Conservation (phyloP, 495 filamentous ascomycete genomes). For the Rhizodiscina lignyota region DNA sequence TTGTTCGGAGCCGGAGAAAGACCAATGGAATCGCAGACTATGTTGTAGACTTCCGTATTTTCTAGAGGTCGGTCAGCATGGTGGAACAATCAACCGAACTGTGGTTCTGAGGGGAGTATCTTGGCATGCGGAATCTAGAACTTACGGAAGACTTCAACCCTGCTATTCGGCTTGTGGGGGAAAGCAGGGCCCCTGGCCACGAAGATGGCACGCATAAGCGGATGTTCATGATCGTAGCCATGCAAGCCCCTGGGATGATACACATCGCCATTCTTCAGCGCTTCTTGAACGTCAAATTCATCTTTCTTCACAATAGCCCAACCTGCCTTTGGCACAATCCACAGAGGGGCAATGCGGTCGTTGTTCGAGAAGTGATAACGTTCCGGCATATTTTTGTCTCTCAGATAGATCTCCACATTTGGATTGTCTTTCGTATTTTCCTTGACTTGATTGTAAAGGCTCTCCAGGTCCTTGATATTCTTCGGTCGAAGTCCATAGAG, state of each 20-base stretch:
- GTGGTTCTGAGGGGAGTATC: too few species aligned
- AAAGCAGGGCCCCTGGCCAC: conserved; percentile 79
- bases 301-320: conserved; percentile 73
- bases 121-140: conserved; percentile 11
- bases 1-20: conserved; percentile 58
- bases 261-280: conserved; percentile 35
- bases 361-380: conserved; percentile 78
- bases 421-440: conserved; percentile 37
- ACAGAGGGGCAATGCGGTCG: conserved; percentile 75
- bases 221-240: conserved; percentile 79
- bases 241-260: conserved; percentile 72
- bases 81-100: background rate
- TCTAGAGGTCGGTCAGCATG: conserved; percentile 26
- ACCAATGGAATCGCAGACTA: conserved; percentile 71
- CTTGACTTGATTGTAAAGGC: conserved; percentile 23
- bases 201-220: conserved; percentile 86
- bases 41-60: conserved; percentile 92
- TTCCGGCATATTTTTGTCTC: conserved; percentile 67
- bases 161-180: conserved; percentile 65
- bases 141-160: conserved; percentile 72
- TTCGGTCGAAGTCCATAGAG: conserved; percentile 74
- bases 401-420: conserved; percentile 69
- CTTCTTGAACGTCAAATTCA: conserved; percentile 55
- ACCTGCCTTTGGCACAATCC: conserved; percentile 79
- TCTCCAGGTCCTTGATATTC: conserved; percentile 32